These are phyloP conservation scores for Filobasidium floriforme DNA, from an alignment of 768 basidiomycete genomes.

Conservation along the genomic window DNA sequence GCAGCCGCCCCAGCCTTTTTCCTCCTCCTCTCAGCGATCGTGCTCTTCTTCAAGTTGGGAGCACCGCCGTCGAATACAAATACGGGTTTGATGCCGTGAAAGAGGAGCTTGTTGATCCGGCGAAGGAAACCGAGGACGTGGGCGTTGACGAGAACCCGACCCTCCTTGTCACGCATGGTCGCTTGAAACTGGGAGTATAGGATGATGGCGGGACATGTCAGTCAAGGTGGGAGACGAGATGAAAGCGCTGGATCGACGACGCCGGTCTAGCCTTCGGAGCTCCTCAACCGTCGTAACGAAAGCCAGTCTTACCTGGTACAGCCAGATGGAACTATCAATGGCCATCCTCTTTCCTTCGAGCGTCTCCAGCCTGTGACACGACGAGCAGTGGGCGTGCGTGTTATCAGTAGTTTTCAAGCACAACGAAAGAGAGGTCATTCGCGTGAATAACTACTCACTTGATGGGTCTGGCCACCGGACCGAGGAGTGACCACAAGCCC, in stretches of 20 bases:
- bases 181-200: conserved; percentile 66
- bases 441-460: conserved; percentile 51
- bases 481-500: conserved; percentile 83
- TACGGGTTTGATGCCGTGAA: conserved; percentile 95
- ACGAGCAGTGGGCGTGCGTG: too few species aligned
- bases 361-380: conserved; percentile 65
- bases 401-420: conserved; percentile 1
- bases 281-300: neutral
- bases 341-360: conserved; percentile 92
- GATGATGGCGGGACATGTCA: neutral
- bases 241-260: neutral
- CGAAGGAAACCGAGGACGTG: conserved; percentile 67
- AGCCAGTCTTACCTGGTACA: conserved; percentile 62
- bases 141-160: conserved; percentile 78
- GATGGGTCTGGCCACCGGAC: conserved; percentile 88
- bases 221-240: neutral
- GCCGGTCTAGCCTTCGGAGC: neutral
- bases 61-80: conserved; percentile 99
- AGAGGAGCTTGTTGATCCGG: conserved; percentile 85
- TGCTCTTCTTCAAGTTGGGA: conserved; percentile 75
- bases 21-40: conserved; percentile 76
- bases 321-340: conserved; percentile 98
- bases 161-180: conserved; percentile 97
- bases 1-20: conserved; percentile 85
- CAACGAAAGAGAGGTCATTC: conserved; percentile 11